Base-by-base conservation (phyloP, 768 basidiomycete species). In the Agrocybe praecox region DNA sequence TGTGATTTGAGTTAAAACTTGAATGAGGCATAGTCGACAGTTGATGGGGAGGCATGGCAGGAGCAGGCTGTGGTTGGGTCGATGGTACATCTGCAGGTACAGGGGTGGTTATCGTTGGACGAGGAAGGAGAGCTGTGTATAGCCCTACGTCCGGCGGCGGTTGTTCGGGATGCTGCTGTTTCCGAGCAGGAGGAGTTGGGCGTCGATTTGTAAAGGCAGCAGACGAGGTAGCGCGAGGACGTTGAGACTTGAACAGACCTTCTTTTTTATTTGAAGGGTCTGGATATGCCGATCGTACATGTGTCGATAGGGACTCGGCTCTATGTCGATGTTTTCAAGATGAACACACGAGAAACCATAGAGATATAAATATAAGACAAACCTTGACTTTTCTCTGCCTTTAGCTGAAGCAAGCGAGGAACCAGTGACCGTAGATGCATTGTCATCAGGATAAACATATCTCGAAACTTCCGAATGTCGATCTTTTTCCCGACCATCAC, bases 81-180 rank as follows among this genome's bases (percentile, higher is more conserved):
- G 60, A 55, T 1, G 65, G 64, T n/a, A 68, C 66, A 7, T 61
- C 57, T 2, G 64, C 19, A 1, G 62, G 65, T 29, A 57, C 52
- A 1, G 70, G 67, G 1, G 69, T 67, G 6, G 65, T 60, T 2
- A 69, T 34, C 0, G 69, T 67, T 7, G 65, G 65, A 1, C 63
- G 54, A 2, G 66, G 67, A 2, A 66, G 62, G 5, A 57, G 52
- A 1, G 22, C 26, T 5, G 45, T 23, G 26, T 60, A 62, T 11
- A 15, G 48, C 4, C 59, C 67, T 11, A 57, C 61, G 48, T 69
- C 69, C 1, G 67, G 69, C 44, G 61, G 53, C 6, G 49, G 22
- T 17, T 32, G 26, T 17, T 56, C 36, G 14, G 36, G 6, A n/a
- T 4, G 14, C 3, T 3, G 36, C 3, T 23, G 23, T 29, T 29